Evolutionary conservation across 257 asterid genomes (phyloP), one percentile per base, ranked within the genome.

Genomic region (Cordia subcordata): DNA sequence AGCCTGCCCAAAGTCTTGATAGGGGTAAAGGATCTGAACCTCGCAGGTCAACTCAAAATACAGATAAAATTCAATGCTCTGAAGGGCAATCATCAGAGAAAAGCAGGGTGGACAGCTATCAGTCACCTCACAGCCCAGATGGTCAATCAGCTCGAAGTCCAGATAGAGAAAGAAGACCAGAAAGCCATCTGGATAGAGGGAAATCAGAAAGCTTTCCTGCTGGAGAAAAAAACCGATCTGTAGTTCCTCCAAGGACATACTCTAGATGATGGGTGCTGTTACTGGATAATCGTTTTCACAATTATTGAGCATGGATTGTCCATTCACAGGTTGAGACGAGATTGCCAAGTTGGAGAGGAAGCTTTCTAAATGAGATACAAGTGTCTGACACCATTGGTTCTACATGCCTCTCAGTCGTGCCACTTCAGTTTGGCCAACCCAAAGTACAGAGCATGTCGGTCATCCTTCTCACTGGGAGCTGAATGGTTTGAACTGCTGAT

Each of bases 171-270:
- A 77, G 56, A 61, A 72, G 50, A 67, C 49, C 66, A 5, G 85
- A 78, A 53, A 73, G 27, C 65, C 64, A 70, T 65, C 73, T 77
- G 22, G 94, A 87, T 40, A 67, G 81, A 64, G 91, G 85, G 53
- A 83, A 71, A 61, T 77, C 94, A 44, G 92, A 80, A 52, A 78
- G 85, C 84, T 74, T 76, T 60, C 83, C 85, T 8, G 53, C 64
- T 5, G 72, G 40, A 40, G 91, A 85, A 5, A 81, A 81, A 75
- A 79, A 62, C 57, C 75, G 61, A 51, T 62, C 84, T 38, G 71
- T 61, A 57, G 65, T 21, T 66, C 65, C 91, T 69, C 78, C 93
- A 4, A 73, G 85, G 61, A 82, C 88, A 65, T 60, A 66, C 58
- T 77, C 90, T 39, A 86, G 97, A 77, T 90, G 76, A 85, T 75